Evolutionary conservation across 257 asterid genomes (phyloP), one percentile per base, ranked within the genome.

Genomic region (Primulina eburnea): DNA sequence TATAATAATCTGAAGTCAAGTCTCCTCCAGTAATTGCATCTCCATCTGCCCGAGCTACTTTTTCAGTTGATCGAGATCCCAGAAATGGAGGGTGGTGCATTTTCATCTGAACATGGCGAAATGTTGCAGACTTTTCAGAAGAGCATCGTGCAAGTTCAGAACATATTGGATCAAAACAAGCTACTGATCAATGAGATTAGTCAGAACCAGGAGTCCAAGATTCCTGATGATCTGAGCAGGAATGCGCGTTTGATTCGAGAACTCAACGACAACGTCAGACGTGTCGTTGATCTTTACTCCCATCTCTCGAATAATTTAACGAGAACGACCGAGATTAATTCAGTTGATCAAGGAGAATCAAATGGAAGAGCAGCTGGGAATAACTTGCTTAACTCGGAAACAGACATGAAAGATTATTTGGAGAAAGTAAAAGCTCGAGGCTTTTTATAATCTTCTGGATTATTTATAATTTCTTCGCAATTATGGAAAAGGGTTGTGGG

Each of bases 141-240:
- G 33, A 30, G 33, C 5, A 30, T 30, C 33, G 33, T 30, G 33
- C 33, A 30, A 30, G 33, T 30, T 30, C 97, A 92, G 67, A 80
- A 73, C 35, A 82, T 90, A 58, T 72, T 92, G 74, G 98, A 90
- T 75, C 98, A 90, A 62, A 92, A 92, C 68, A 79, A 93, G 79
- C 75, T 90, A 64, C 69, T 92, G 5, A 92, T 92, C 64, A 83
- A 81, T 47, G 91, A 90, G 93, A 88, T 92, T 17, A 90, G 90
- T n/a, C 96, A 88, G 77, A 92, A 92, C 14, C 98, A 92, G 6
- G 97, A 92, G 81, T 92, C 98, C 57, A 87, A 84, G 76, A 76
- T 83, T 55, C 95, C 97, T 4, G 95, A 90, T 65, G 86, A 88
- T 60, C 75, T 92, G 78, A 84, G 73, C 84, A 80, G 93, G 66